Conservation (phyloP, 1,139 yeast genomes). For the Spencermartinsiella ligniputridi region DNA sequence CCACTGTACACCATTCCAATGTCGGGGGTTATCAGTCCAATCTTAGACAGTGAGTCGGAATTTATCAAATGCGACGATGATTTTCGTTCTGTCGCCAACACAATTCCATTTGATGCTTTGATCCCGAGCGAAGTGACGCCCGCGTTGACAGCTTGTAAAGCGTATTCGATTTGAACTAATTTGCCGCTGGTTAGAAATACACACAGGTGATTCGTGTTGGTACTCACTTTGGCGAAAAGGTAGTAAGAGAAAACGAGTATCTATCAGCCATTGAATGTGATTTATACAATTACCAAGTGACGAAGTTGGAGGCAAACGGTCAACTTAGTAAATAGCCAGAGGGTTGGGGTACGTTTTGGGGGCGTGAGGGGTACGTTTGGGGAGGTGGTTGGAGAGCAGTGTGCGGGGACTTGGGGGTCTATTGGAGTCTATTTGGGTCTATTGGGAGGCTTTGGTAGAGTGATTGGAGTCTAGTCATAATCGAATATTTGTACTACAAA, state of each 20-base stretch:
- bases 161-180: conserved; percentile 96
- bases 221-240: conserved; percentile 90
- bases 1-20: conserved; percentile 97
- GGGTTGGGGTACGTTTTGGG: too few species aligned
- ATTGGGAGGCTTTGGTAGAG: too few species aligned
- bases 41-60: conserved; percentile 70
- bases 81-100: conserved; percentile 94
- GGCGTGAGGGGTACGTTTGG: too few species aligned
- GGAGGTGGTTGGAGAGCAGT: too few species aligned
- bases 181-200: conserved; percentile 63
- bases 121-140: conserved; percentile 97
- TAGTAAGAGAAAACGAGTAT: conserved; percentile 93
- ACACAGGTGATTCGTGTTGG: background rate
- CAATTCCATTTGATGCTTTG: conserved; percentile 94
- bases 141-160: conserved; percentile 93
- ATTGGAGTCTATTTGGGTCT: too few species aligned
- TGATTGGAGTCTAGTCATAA: too few species aligned
- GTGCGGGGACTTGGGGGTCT: too few species aligned
- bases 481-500: too few species aligned
- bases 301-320: too few species aligned
- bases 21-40: conserved; percentile 84
- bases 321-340: too few species aligned
- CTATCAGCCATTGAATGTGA: conserved; percentile 95
- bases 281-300: too few species aligned
- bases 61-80: conserved; percentile 74